These are phyloP conservation scores for Cercospora sp. DNA, from an alignment of 2,329 filamentous ascomycete genomes.

Conservation along the genomic window DNA sequence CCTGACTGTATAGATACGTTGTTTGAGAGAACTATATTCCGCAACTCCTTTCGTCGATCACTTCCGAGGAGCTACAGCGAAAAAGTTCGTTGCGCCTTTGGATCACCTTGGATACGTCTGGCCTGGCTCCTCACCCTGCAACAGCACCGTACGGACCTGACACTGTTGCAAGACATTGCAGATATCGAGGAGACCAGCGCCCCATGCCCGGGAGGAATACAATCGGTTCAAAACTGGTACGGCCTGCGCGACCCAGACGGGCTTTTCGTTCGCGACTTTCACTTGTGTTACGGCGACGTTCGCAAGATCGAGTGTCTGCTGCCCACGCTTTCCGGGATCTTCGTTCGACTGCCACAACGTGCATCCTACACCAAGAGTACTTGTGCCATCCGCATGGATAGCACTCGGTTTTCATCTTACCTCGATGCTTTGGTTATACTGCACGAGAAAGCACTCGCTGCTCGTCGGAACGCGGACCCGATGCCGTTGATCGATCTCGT, in stretches of 20 bases:
- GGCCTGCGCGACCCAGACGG: constrained; percentile 70
- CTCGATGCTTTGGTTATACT: constrained; percentile 58
- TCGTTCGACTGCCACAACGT: constrained; percentile 52
- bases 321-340: constrained; percentile 68
- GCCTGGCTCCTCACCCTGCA: constrained; percentile 80
- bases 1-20: constrained; percentile 73
- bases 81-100: constrained; percentile 74
- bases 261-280: constrained; percentile 69
- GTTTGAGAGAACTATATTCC: constrained; percentile 68
- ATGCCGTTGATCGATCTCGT: constrained; percentile 65
- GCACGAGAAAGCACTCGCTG: constrained; percentile 47
- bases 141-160: constrained; percentile 64
- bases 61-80: constrained; percentile 59
- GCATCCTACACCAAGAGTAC: constrained; percentile 54
- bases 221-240: constrained; percentile 68
- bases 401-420: constrained; percentile 58
- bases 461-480: constrained; percentile 54
- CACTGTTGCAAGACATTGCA: constrained; percentile 69
- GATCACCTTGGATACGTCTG: constrained; percentile 77
- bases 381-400: constrained; percentile 70
- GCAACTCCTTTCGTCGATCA: constrained; percentile 64
- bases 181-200: constrained; percentile 59
- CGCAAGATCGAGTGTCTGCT: constrained; percentile 71
- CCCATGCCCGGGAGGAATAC: constrained; percentile 60
- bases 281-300: constrained; percentile 73